Evolutionary conservation across 1,139 yeast genomes (phyloP).

Genomic region (Scheffersomyces quercinus): DNA sequence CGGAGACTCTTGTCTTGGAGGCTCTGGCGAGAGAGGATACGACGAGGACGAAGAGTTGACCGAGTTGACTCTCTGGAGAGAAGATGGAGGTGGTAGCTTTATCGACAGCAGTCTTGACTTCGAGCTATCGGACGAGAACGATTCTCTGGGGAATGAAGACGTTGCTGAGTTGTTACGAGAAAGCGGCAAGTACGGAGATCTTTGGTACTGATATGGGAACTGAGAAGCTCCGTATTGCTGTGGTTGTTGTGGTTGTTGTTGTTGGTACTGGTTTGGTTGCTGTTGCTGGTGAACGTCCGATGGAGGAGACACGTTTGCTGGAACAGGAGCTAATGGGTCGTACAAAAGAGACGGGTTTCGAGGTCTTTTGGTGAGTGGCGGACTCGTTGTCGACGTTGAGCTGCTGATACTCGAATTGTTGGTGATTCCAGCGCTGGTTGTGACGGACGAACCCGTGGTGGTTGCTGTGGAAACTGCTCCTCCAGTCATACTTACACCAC

Average conservation of each 20-base stretch:
- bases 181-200: slow-evolving; percentile 3
- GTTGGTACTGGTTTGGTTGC: no score
- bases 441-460: background rate
- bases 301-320: slow-evolving; percentile 8
- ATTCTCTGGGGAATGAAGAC: slow-evolving; percentile 3
- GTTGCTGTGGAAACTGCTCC: background rate
- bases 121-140: slow-evolving; percentile 5
- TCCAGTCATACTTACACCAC: no score
- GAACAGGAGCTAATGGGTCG: slow-evolving; percentile 38
- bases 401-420: background rate
- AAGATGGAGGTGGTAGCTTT: slow-evolving; percentile 22
- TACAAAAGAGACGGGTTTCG: slow-evolving; percentile 34
- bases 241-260: no score
- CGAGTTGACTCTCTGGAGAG: slow-evolving; percentile 8
- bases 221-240: no score
- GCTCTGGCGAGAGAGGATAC: slow-evolving; percentile 10
- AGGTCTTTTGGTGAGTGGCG: slow-evolving; percentile 16
- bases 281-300: background rate
- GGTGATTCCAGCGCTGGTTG: background rate
- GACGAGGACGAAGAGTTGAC: slow-evolving; percentile 7
- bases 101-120: slow-evolving; percentile 6
- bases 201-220: background rate
- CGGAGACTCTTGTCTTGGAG: slow-evolving; percentile 5
- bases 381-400: background rate
- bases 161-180: slow-evolving; percentile 8